Base-by-base conservation (phyloP, 2,329 filamentous ascomycete species). In the Rugonectria rugulosa region DNA sequence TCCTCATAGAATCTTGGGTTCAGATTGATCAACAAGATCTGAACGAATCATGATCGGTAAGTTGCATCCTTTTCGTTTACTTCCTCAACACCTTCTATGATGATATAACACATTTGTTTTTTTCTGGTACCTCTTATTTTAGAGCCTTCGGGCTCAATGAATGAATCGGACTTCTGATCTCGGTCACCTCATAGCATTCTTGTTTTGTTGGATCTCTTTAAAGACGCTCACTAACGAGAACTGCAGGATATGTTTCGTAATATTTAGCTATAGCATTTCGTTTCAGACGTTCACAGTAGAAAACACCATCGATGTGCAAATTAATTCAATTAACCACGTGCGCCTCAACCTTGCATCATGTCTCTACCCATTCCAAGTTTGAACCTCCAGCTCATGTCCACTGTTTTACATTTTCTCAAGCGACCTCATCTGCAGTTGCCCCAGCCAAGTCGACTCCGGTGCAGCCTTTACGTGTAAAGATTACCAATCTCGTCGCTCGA, bases 71-170 rank as follows among this genome's bases (percentile, higher is more conserved):
- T 12, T 11, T 40, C 12, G 42, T 14, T 53, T 36, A 32, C 60
- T 61, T 50, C 34, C 40, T 57, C 66, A 72, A 68, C 53, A 63
- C 58, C 62, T 53, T 50, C 47, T 67, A 84, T 92, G 90, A 94
- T 93, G 90, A 94, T 83, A 86, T 70, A 75, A 74, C 73, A 81
- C 81, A 78, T 80, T 81, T 79, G 68, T 77, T 76, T 77, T 80
- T 89, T 93, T 96, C 91, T 96, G 92, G 92, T 92, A 96, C 92
- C 92, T 96, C 92, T 96, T 95, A 92, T 92, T 86, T 91, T 88
- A 95, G 87, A 81, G 82, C 71, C 72, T 79, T 79, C 74, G 71
- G 80, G 77, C 78, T 81, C 87, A 76, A 90, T 93, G 90, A 91
- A 91, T 90, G 85, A 81, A 89, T 79, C 80, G 88, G 88, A 92